Conservation (phyloP, 768 basidiomycete species). For the Pleurotus giganteus region DNA sequence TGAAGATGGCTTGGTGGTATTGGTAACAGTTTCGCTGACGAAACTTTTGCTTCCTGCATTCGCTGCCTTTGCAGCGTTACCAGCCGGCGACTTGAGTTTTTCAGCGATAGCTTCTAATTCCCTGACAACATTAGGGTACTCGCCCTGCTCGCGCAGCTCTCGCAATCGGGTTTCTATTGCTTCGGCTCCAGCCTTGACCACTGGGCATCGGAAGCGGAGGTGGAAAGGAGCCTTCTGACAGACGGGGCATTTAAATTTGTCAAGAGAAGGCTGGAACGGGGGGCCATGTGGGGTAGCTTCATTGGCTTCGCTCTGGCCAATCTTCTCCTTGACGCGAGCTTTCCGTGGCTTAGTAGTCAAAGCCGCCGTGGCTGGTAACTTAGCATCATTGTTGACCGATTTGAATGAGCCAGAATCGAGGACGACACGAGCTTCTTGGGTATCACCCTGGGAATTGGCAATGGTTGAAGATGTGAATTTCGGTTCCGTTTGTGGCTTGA, state of each 20-base stretch:
- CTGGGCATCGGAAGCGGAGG: slow-evolving; percentile 46
- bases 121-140: slow-evolving; percentile 31
- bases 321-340: too few relatives aligned
- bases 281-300: background rate
- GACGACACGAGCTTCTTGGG: too few relatives aligned
- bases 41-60: slow-evolving; percentile 12
- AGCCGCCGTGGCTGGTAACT: too few relatives aligned
- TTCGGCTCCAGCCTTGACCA: slow-evolving; percentile 39
- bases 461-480: too few relatives aligned
- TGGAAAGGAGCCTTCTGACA: slow-evolving; percentile 47
- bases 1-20: slow-evolving; percentile 3
- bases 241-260: slow-evolving; percentile 34
- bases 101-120: slow-evolving; percentile 37
- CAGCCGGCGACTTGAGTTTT: slow-evolving; percentile 19
- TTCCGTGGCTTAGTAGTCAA: too few relatives aligned
- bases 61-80: slow-evolving; percentile 16
- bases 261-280: background rate
- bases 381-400: too few relatives aligned
- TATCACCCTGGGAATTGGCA: too few relatives aligned
- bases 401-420: too few relatives aligned
- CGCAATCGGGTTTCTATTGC: slow-evolving; percentile 44
- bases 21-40: too few relatives aligned
- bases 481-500: too few relatives aligned
- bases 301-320: background rate
- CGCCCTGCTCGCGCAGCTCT: slow-evolving; percentile 35